Evolutionary conservation across 2,329 filamentous ascomycete genomes (phyloP), one percentile per base, ranked within the genome.

Genomic region (Cryphonectria radicalis): DNA sequence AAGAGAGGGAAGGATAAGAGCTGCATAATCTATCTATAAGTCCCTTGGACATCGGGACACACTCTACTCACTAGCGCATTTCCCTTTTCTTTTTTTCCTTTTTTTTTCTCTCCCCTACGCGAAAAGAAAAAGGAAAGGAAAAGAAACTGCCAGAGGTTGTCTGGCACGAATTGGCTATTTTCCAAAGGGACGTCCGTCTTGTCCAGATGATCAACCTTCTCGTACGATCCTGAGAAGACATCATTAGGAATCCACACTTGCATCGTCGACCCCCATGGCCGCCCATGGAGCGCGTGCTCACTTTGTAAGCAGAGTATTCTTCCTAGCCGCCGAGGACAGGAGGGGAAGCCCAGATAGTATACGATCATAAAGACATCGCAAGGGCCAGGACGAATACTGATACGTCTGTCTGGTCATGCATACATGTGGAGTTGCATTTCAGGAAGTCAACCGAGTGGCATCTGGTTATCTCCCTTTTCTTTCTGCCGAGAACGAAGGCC

Each of bases 271-370:
- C 43, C 32, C 59, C 32, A 32, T 32, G 32, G 28, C 32, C 25
- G 53, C 25, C 10, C 53, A 17, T 57, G 53, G 25, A 28, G 55
- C 25, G 25, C 25, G 25, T 32, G 25, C 28, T 40, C 35, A 40
- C 40, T 40, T 37, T 11, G 32, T 37, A 62, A 50, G 22, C 22
- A 50, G 19, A 40, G 11, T n/a, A 62, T 35, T n/a, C 25, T 11
- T 40, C 2, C 35, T 62, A 62, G 35, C 59, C 59, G 59, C 59
- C 59, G 59, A 62, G 59, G 40, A 62, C 59, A 40, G 59, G 59
- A 62, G 59, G 59, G 13, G 10, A 22, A 22, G 17, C 4, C 17
- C 19, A 37, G 28, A 11, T 13, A 32, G 32, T 32, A 35, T 10
- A 32, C 57, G 8, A 19, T 40, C 46, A 50, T n/a, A 50, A 50